Conservation (phyloP, 1,284 basidiomycete genomes). For the Ustilago trichophora region DNA sequence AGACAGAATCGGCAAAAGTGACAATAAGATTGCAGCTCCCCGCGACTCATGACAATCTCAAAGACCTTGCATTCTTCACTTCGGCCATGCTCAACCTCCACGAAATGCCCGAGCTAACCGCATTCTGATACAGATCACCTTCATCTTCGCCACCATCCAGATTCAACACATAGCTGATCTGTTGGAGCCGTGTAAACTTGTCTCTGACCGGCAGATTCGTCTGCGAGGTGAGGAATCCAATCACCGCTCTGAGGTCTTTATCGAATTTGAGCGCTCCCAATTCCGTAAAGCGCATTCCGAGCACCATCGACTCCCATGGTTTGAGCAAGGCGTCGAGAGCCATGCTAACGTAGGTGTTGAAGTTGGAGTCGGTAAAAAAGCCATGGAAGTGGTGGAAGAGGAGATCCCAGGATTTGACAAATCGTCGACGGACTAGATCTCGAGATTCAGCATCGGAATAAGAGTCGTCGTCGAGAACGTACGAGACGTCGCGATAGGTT, state of each 20-base stretch:
- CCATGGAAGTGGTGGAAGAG: slow-evolving; percentile 75
- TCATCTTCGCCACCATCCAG: slow-evolving; percentile 90
- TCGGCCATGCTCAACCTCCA: slow-evolving; percentile 59
- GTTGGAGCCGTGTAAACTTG: slow-evolving; percentile 88
- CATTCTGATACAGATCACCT: slow-evolving; percentile 53
- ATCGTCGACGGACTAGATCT: slow-evolving; percentile 85
- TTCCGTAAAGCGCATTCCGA: slow-evolving; percentile 87
- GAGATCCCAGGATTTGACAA: slow-evolving; percentile 82
- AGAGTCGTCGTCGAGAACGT: slow-evolving; percentile 81
- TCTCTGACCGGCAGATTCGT: slow-evolving; percentile 83
- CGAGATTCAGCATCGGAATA: slow-evolving; percentile 85
- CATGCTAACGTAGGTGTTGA: slow-evolving; percentile 82
- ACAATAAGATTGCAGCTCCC: too few relatives aligned
- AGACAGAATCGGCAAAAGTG: too few relatives aligned
- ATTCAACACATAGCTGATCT: slow-evolving; percentile 90
- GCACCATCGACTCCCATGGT: slow-evolving; percentile 90
- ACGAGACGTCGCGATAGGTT: slow-evolving; percentile 86
- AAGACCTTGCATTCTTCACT: slow-evolving; percentile 41
- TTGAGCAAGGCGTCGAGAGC: slow-evolving; percentile 85
- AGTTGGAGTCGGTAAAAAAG: slow-evolving; percentile 85
- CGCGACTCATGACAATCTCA: slow-evolving; percentile 18
- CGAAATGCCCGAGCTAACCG: slow-evolving; percentile 44
- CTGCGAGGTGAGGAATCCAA: slow-evolving; percentile 82
- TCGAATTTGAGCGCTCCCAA: slow-evolving; percentile 97
- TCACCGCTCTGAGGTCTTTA: slow-evolving; percentile 85